phyloP scores from a whole-genome alignment of 768 basidiomycete genomes.

The Cyclocybe cylindracea region DNA sequence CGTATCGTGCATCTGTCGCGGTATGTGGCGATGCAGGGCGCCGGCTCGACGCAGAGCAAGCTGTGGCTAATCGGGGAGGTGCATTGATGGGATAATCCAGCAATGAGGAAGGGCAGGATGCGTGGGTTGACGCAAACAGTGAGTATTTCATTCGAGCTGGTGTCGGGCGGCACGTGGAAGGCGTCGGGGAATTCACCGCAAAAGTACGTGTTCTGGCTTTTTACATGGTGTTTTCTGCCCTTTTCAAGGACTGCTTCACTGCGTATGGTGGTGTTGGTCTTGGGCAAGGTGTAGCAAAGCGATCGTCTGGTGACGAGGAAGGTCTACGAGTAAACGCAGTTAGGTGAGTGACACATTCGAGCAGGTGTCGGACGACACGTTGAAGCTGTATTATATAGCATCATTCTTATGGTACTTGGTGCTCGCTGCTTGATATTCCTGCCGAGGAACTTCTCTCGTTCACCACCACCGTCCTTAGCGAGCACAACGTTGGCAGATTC shows the following conservation, averaged over 20 bases:
- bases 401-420: constrained; percentile 86
- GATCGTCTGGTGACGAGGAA: too few species aligned
- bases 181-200: constrained; percentile 71
- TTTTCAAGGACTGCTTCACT: too few species aligned
- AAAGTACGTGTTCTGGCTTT: too few species aligned
- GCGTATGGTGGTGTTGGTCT: too few species aligned
- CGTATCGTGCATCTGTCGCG: constrained; percentile 96
- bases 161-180: not conserved
- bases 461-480: constrained; percentile 76
- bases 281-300: too few species aligned
- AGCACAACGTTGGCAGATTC: constrained; percentile 90
- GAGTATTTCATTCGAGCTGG: constrained; percentile 20
- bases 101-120: constrained; percentile 98
- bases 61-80: constrained; percentile 99
- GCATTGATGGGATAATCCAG: constrained; percentile 93
- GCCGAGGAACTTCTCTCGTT: constrained; percentile 90
- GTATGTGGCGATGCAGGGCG: constrained; percentile 92
- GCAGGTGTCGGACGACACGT: too few species aligned
- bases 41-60: constrained; percentile 72
- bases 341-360: too few species aligned
- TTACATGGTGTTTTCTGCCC: too few species aligned
- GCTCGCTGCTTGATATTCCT: constrained; percentile 82
- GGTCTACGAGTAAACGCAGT: too few species aligned
- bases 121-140: constrained; percentile 98
- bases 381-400: too few species aligned